phyloP scores from a whole-genome alignment of 306 rosid genomes.

The Cucumis cinereus region DNA sequence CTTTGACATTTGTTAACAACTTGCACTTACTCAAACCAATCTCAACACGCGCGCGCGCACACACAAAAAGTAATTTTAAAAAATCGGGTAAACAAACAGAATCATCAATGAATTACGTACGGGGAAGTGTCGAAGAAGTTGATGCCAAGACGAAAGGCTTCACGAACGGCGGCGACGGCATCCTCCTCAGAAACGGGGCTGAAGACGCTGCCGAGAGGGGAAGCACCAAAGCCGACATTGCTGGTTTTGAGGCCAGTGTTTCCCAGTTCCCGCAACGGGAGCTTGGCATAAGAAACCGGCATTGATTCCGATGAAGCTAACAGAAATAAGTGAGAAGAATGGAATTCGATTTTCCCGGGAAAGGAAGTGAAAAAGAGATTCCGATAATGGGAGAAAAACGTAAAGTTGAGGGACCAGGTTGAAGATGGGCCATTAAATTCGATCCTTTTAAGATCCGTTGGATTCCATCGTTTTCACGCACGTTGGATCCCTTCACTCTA shows the following conservation, averaged over 20 bases:
- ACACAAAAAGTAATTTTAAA: background rate
- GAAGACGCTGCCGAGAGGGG: slow-evolving; percentile 88
- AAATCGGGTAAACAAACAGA: background rate
- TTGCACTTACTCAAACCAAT: background rate
- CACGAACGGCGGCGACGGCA: slow-evolving; percentile 60
- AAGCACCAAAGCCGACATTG: slow-evolving; percentile 79
- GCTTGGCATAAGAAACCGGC: slow-evolving; percentile 18
- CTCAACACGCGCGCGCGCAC: background rate
- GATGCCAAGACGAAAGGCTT: slow-evolving; percentile 66
- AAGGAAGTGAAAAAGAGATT: background rate
- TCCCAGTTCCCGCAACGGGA: slow-evolving; percentile 59
- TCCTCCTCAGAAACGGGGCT: slow-evolving; percentile 55
- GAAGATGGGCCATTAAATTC: background rate
- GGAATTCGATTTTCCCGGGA: background rate
- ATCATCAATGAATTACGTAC: slow-evolving; percentile 18
- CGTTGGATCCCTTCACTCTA: no score
- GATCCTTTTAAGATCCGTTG: no score
- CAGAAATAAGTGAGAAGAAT: background rate
- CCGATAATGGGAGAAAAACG: background rate
- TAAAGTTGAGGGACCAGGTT: background rate
- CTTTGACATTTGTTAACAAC: background rate
- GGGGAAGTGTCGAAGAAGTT: slow-evolving; percentile 95
- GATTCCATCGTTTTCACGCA: no score
- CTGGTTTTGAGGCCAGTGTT: slow-evolving; percentile 78
- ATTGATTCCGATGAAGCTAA: slow-evolving; percentile 4